Conservation (phyloP, 2,329 filamentous ascomycete species). For the Fusarium sulawesiense region DNA sequence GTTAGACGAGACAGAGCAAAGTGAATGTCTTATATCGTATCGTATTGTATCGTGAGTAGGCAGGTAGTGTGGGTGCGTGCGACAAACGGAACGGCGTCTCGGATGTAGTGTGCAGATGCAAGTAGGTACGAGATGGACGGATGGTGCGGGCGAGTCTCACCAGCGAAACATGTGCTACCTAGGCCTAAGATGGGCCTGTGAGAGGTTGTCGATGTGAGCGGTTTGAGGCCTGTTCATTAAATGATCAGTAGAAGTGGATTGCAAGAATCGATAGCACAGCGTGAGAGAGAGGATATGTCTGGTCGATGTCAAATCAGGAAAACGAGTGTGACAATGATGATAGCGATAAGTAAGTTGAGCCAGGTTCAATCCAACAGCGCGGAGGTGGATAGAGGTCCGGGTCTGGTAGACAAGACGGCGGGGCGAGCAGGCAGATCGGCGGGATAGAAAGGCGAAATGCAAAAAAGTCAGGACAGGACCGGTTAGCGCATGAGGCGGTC, state of each 20-base stretch:
- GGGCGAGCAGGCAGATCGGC: constrained; percentile 30
- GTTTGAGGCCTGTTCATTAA: constrained; percentile 39
- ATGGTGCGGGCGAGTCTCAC: constrained; percentile 46
- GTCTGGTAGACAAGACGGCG: constrained; percentile 38
- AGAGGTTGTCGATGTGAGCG: constrained; percentile 12
- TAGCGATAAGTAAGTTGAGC: constrained; percentile 15
- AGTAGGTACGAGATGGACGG: constrained; percentile 38
- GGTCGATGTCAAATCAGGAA: constrained; percentile 30
- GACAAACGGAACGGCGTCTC: constrained; percentile 36
- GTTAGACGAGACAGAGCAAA: constrained; percentile 13
- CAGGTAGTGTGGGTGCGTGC: constrained; percentile 23
- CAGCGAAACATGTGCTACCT: constrained; percentile 47
- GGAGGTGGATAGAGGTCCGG: constrained; percentile 38
- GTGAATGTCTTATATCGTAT: constrained; percentile 5
- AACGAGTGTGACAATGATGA: constrained; percentile 10
- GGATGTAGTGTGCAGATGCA: constrained; percentile 36
- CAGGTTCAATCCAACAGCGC: constrained; percentile 18
- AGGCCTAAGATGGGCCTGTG: constrained; percentile 35
- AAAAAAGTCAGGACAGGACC: constrained; percentile 16
- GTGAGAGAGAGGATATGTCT: constrained; percentile 16
- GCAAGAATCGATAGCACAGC: constrained; percentile 16
- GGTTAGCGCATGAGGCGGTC: constrained; percentile 16
- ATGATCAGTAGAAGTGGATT: constrained; percentile 17
- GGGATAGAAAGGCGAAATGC: constrained; percentile 24
- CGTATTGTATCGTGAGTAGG: constrained; percentile 17